Base-by-base conservation (phyloP, 2,329 filamentous ascomycete species). In the Aspergillus puulaauensis region DNA sequence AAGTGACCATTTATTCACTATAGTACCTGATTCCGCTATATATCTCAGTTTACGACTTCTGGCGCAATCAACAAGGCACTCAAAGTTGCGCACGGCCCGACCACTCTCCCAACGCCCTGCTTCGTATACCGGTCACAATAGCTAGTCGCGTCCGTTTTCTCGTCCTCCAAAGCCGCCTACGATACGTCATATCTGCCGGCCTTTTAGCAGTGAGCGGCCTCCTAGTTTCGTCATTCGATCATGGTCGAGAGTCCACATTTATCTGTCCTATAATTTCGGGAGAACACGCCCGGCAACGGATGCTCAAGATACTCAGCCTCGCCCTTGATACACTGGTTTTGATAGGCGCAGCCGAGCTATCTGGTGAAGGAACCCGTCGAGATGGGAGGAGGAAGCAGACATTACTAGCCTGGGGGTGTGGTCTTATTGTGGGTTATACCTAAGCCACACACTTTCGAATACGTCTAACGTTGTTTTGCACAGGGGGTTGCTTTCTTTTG, bases 181-280 rank as follows among this genome's bases (percentile, higher is more conserved):
- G 74, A 54, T 77, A 75, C 57, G 41, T 81, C 1, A 64, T 77
- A 19, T 67, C 77, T 0, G 70, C 77, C 1, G 58, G 68, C 5
- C 58, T 79, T 7, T 60, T 81, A 4, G 69, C 72, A 31, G 44
- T 75, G 7, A 75, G 77, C 7, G 75, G 76, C 6, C 66, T 76
- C 41, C 54, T 77, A 33, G 70, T 72, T 6, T 63, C 73, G 14
- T 67, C 68, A 2, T 68, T 78, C 15, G 67, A 72, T 7, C 59
- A 66, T 40, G 73, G 70, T 45, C 75, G 71, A 15, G 64, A 68
- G 41, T 81, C 80, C 15, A 81, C 79, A 3, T 80, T 80, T 57
- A 80, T 83, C 21, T 84, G 82, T 63, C 75, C 80, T 2, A 67
- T 75, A 11, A 64, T 70, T 2, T 70, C 74, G 31, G 62, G 68